phyloP scores from a whole-genome alignment of 2,329 filamentous ascomycete genomes.

The Penicillium vulpinum region DNA sequence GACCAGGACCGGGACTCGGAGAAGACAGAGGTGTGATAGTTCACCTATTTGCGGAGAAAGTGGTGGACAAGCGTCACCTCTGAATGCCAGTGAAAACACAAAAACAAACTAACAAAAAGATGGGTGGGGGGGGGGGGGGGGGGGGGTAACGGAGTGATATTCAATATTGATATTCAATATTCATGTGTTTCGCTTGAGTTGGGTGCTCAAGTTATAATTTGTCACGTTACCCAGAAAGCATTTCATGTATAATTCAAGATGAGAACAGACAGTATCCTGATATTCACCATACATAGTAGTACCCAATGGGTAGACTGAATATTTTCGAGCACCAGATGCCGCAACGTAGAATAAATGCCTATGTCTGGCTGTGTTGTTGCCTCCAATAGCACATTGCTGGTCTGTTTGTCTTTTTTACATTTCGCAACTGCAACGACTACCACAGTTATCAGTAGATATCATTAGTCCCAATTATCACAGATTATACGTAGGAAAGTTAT shows the following conservation, averaged over 20 bases:
- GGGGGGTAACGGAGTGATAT: no score
- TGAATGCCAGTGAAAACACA: background rate
- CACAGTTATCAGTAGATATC: background rate
- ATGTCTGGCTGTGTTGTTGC: background rate
- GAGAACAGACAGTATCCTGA: background rate
- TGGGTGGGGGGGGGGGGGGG: no score
- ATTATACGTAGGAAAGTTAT: no score
- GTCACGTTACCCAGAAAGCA: background rate
- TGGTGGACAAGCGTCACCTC: background rate
- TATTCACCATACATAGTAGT: no score
- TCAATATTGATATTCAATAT: no score
- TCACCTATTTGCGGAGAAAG: background rate
- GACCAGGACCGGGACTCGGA: background rate
- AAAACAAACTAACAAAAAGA: background rate
- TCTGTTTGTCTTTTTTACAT: background rate
- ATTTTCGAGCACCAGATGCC: background rate
- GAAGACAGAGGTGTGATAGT: background rate
- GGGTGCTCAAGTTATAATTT: background rate
- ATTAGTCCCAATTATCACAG: background rate
- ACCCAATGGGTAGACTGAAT: no score
- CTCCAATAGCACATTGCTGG: background rate
- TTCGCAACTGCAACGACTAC: background rate
- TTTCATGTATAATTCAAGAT: background rate
- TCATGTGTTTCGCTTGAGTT: background rate
- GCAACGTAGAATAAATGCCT: background rate